phyloP scores from a whole-genome alignment of 2,329 filamentous ascomycete species.

The Balansia obtecta region DNA sequence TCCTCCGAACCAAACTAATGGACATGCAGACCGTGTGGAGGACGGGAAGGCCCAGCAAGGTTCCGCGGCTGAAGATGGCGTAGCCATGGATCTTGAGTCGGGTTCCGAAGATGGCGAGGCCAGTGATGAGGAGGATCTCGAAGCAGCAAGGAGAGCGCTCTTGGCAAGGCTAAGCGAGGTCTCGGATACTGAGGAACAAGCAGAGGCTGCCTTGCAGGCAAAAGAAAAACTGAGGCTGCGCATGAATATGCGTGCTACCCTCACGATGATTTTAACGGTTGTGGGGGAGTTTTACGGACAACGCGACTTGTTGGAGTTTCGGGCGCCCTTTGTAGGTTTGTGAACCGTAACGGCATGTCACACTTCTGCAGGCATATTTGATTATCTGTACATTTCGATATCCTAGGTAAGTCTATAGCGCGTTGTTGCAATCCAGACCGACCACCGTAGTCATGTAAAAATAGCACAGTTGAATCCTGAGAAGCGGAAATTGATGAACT shows the following conservation, averaged over 20 bases:
- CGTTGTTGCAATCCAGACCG: background rate
- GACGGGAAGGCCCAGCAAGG: conserved; percentile 2
- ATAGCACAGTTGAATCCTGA: background rate
- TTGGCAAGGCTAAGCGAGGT: conserved; percentile 29
- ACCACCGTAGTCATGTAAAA: background rate
- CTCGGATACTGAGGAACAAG: conserved; percentile 15
- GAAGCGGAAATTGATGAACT: background rate
- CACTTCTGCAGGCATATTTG: background rate
- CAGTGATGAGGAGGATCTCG: conserved; percentile 26
- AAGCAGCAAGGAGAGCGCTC: conserved; percentile 35
- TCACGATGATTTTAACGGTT: conserved; percentile 86
- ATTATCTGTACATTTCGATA: background rate
- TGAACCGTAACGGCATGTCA: conserved; percentile 11
- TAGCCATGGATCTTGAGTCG: conserved; percentile 30
- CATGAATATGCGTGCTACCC: conserved; percentile 51
- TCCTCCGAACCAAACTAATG: background rate
- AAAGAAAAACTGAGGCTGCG: conserved; percentile 21
- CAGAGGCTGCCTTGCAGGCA: conserved; percentile 13
- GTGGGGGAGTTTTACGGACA: conserved; percentile 86
- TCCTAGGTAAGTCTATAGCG: background rate
- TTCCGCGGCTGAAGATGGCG: conserved; percentile 17
- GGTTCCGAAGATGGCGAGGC: conserved; percentile 20
- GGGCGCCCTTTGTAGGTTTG: conserved; percentile 45
- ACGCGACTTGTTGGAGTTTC: conserved; percentile 66
- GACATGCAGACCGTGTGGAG: conserved; percentile 7